Conservation (phyloP, 805 yeast species). For the Metschnikowia corniflorae region DNA sequence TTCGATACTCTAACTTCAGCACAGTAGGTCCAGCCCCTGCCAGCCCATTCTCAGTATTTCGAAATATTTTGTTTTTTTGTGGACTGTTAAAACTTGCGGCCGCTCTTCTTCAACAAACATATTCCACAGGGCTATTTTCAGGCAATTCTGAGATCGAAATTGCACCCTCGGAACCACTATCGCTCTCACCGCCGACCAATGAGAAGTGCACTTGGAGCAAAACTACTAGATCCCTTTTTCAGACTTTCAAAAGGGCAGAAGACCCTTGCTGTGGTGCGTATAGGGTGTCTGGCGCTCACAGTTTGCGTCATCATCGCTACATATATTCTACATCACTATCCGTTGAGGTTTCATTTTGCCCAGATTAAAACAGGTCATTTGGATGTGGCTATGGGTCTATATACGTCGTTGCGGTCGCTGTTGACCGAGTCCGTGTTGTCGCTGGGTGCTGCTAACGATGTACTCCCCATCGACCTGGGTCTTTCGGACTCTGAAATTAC, state of each 20-base stretch:
- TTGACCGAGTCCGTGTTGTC: slow-evolving; percentile 20
- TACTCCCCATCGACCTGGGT: slow-evolving; percentile 26
- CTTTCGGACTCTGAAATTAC: slow-evolving; percentile 49
- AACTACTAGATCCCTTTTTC: too few relatives aligned
- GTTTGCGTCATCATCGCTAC: slow-evolving; percentile 5
- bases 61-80: too few relatives aligned
- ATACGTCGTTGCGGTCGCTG: slow-evolving; percentile 26
- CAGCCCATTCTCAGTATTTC: too few relatives aligned
- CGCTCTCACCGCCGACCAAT: too few relatives aligned
- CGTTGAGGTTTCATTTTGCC: slow-evolving; percentile 24
- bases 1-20: too few relatives aligned
- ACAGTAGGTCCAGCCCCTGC: too few relatives aligned
- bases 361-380: slow-evolving; percentile 48
- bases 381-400: slow-evolving; percentile 53
- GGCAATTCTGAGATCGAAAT: too few relatives aligned
- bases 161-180: too few relatives aligned
- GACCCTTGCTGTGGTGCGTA: slow-evolving; percentile 25
- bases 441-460: slow-evolving; percentile 7
- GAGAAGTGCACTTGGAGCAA: too few relatives aligned
- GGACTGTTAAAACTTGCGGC: too few relatives aligned
- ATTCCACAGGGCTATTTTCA: too few relatives aligned
- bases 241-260: slow-evolving; percentile 26
- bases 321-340: slow-evolving; percentile 2
- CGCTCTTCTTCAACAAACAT: too few relatives aligned
- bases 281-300: slow-evolving; percentile 17